These are phyloP conservation scores for Pleodorina starrii DNA, from an alignment of 139 green algal species.

Conservation along the genomic window DNA sequence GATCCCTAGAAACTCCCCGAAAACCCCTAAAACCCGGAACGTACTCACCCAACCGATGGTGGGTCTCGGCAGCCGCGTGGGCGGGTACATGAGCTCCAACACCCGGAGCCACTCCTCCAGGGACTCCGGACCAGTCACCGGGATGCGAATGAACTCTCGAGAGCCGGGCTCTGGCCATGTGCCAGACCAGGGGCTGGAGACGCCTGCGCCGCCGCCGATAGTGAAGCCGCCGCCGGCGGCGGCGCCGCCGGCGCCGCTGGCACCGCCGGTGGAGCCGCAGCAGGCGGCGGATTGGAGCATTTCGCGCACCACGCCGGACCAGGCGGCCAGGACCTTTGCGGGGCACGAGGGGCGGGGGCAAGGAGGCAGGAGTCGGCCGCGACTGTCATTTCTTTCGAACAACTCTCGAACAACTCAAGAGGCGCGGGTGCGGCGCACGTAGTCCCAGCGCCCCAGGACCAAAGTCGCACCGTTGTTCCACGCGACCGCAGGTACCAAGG, in stretches of 20 bases:
- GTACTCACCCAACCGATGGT: conserved; percentile 10
- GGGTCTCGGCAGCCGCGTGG: conserved; percentile 7
- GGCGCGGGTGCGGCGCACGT: background rate
- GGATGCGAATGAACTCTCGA: background rate
- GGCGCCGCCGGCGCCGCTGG: background rate
- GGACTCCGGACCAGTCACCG: background rate
- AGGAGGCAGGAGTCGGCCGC: too few species aligned
- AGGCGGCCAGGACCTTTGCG: background rate
- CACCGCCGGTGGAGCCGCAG: background rate
- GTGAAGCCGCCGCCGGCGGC: too few species aligned
- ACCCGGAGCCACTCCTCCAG: background rate
- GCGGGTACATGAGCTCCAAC: conserved; percentile 38
- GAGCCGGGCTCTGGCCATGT: background rate
- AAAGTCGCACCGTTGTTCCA: background rate
- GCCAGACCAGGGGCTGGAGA: background rate
- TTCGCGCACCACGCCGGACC: background rate
- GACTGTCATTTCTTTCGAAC: background rate
- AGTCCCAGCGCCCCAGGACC: too few species aligned
- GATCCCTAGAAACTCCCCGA: too few species aligned
- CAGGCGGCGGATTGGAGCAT: background rate
- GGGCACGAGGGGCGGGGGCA: background rate
- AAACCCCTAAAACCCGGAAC: background rate
- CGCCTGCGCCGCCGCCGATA: background rate
- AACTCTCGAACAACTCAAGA: background rate
- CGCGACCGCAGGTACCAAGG: background rate